Evolutionary conservation across 2,329 filamentous ascomycete genomes (phyloP), one percentile per base, ranked within the genome.

Genomic region (Fusarium heterosporum): DNA sequence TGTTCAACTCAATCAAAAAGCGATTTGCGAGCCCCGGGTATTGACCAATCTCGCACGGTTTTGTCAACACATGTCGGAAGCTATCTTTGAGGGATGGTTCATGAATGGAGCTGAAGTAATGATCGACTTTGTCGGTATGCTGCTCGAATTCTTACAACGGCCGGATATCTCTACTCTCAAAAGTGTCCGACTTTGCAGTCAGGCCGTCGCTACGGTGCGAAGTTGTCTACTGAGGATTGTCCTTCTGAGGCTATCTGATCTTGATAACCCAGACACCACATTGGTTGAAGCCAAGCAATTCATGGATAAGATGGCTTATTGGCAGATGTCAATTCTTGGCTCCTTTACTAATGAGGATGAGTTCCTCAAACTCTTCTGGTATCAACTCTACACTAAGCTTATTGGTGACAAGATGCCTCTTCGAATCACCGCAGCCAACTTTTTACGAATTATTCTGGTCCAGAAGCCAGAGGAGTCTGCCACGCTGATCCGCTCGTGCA

Each of bases 11-110:
- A 87, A 94, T 66, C 88, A 92, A 72, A 88, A 89, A 55, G 80
- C 90, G 0, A 83, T 98, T 3, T 87, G 88, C 55, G 94, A 98
- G 74, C 92, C 96, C 2, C 89, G 90, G 61, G 87, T 96, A 1
- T 82, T 99, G 48, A 95, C 91, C 6, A 99, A 99, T 69, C 83
- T 99, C 73, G 90, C 91, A 1, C 88, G 93, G 13, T 91, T 97
- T 65, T 88, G 90, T 30, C 82, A 87, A 4, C 93, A 98, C 74
- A 86, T 98, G 75, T 88, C 91, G 1, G 96, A 99, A 76, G 92
- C 93, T 8, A 90, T 97, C 13, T 97, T 96, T 69, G 96, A 98
- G 78, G 96, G 96, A 16, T 97, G 94, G 93, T 98, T 98, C 74
- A 87, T 97, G 65, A 90, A 96, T 68, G 95, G 95, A 2, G 92